Conservation (phyloP, 192 early-diverging fungal species). For the Entrophospora sp. region DNA sequence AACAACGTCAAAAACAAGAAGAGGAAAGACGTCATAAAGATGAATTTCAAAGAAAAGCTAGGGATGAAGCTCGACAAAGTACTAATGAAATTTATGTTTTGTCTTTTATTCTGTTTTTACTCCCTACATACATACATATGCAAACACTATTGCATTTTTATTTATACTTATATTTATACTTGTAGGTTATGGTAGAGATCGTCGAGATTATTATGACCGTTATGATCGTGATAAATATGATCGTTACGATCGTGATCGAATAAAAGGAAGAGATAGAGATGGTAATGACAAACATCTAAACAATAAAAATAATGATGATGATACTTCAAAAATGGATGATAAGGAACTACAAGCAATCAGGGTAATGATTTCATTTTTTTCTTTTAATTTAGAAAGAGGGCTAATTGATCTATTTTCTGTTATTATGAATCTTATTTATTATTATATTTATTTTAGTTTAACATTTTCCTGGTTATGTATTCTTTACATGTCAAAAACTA, state of each 20-base stretch:
- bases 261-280: conserved; percentile 6
- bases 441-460: too few species aligned
- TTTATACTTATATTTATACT: background rate
- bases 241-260: conserved; percentile 18
- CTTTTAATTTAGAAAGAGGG: too few species aligned
- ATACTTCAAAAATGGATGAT: conserved; percentile 1
- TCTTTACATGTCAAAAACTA: too few species aligned
- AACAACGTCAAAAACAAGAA: conserved; percentile 49
- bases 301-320: background rate
- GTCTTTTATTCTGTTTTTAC: too few species aligned
- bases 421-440: too few species aligned
- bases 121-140: too few species aligned
- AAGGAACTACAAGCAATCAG: conserved; percentile 15
- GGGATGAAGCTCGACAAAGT: conserved; percentile 36
- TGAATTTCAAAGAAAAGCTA: conserved; percentile 44
- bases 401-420: too few species aligned
- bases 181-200: conserved; percentile 14
- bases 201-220: conserved; percentile 21
- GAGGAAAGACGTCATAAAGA: conserved; percentile 50
- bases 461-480: too few species aligned
- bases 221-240: conserved; percentile 27
- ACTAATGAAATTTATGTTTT: conserved; percentile 4
- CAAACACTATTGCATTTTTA: too few species aligned
- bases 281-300: background rate
- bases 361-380: too few species aligned